Conservation (phyloP, 2,329 filamentous ascomycete genomes). For the Samsoniella hepiali region DNA sequence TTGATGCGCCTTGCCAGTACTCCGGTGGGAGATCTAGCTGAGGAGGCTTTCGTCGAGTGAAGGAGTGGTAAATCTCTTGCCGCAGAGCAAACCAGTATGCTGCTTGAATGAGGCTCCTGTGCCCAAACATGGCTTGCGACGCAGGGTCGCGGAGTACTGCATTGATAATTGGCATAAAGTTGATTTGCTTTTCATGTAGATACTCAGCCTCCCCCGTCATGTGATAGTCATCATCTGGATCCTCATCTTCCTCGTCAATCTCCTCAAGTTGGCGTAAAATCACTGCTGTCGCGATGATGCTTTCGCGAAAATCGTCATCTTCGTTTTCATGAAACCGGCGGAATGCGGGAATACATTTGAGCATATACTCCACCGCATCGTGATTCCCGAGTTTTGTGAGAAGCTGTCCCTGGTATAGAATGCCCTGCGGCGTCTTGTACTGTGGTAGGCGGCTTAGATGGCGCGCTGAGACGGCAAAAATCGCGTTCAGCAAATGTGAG, state of each 20-base stretch:
- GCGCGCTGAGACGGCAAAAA: constrained; percentile 40
- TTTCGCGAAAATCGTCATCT: constrained; percentile 39
- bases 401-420: constrained; percentile 38
- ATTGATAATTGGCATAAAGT: constrained; percentile 41
- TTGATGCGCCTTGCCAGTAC: constrained; percentile 34
- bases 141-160: constrained; percentile 37
- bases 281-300: constrained; percentile 39
- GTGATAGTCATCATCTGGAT: constrained; percentile 7
- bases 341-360: constrained; percentile 39
- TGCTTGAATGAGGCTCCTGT: constrained; percentile 36
- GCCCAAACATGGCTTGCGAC: constrained; percentile 35
- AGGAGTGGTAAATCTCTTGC: constrained; percentile 41
- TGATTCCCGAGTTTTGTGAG: constrained; percentile 35
- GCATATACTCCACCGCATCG: constrained; percentile 39
- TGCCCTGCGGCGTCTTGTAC: constrained; percentile 35
- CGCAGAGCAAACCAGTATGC: constrained; percentile 42
- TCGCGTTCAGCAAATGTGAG: constrained; percentile 37
- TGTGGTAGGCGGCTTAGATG: constrained; percentile 38
- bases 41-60: constrained; percentile 37
- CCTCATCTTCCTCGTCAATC: constrained; percentile 37
- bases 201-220: constrained; percentile 12
- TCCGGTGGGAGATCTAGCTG: constrained; percentile 36
- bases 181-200: constrained; percentile 29
- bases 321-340: constrained; percentile 35
- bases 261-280: constrained; percentile 41